phyloP scores from a whole-genome alignment of 257 asterid species.

The Solanum virginianum region DNA sequence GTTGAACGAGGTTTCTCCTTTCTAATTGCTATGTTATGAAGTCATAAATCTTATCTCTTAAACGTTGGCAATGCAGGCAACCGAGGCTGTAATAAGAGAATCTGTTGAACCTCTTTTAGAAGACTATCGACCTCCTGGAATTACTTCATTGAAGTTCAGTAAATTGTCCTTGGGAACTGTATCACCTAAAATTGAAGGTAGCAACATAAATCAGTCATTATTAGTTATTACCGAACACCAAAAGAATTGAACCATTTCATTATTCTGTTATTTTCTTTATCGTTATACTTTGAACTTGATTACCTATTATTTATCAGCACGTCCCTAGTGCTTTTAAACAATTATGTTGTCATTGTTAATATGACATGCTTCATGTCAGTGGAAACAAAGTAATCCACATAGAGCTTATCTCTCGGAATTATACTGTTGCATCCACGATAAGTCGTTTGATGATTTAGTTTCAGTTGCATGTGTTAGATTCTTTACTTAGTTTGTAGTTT shows the following conservation, averaged over 20 bases:
- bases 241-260: neutral
- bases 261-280: neutral
- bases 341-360: neutral
- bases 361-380: neutral
- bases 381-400: neutral
- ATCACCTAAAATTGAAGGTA: constrained; percentile 98
- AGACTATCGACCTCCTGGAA: constrained; percentile 89
- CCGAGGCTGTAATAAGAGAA: constrained; percentile 84
- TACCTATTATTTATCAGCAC: neutral
- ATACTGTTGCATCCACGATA: neutral
- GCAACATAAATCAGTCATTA: neutral
- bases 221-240: neutral
- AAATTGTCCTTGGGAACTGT: constrained; percentile 92
- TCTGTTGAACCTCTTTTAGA: constrained; percentile 95
- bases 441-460: neutral
- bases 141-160: constrained; percentile 76
- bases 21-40: neutral
- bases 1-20: neutral
- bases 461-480: neutral
- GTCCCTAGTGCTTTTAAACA: neutral
- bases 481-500: neutral
- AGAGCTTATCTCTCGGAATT: neutral
- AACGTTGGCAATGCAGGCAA: constrained; percentile 52
- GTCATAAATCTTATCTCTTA: neutral
- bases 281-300: neutral